Conservation (phyloP, 192 early-diverging fungal species). For the Coemansia sp. region DNA sequence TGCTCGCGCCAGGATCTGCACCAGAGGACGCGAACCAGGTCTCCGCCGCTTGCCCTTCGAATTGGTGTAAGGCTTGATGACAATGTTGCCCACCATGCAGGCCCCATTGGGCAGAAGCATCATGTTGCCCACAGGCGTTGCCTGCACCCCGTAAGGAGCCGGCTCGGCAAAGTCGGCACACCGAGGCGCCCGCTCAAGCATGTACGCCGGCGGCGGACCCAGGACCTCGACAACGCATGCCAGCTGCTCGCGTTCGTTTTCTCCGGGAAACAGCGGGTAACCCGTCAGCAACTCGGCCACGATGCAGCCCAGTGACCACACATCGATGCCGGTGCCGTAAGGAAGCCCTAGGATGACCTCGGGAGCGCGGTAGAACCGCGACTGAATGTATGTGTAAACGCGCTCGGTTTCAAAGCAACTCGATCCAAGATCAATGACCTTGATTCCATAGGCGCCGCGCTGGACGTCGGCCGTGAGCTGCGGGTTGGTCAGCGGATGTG, state of each 20-base stretch:
- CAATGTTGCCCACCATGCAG: slow-evolving; percentile 33
- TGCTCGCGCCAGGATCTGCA: slow-evolving; percentile 66
- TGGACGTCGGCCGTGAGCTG: slow-evolving; percentile 42
- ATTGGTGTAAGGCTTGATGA: slow-evolving; percentile 60
- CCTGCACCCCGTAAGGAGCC: slow-evolving; percentile 28
- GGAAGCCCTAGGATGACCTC: slow-evolving; percentile 91
- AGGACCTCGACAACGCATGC: slow-evolving; percentile 93
- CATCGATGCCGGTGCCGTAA: slow-evolving; percentile 92
- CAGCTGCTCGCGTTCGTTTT: slow-evolving; percentile 96
- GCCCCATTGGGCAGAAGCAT: slow-evolving; percentile 35
- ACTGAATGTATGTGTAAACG: slow-evolving; percentile 98
- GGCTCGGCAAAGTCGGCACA: slow-evolving; percentile 83
- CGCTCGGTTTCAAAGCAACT: slow-evolving; percentile 91
- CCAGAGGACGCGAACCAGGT: slow-evolving; percentile 75
- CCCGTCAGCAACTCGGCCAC: slow-evolving; percentile 86
- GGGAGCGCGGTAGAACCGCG: slow-evolving; percentile 94
- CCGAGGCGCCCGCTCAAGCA: slow-evolving; percentile 77
- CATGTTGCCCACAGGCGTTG: slow-evolving; percentile 25
- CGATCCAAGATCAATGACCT: slow-evolving; percentile 98
- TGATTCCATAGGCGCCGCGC: slow-evolving; percentile 67
- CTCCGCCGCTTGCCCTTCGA: slow-evolving; percentile 87
- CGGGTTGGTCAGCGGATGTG: slow-evolving; percentile 42
- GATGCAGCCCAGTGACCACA: slow-evolving; percentile 97
- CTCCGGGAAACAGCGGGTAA: slow-evolving; percentile 95
- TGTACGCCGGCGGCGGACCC: slow-evolving; percentile 71